These are phyloP conservation scores for Wickerhamomyces queroliae DNA, from an alignment of 805 yeast species.

Conservation along the genomic window DNA sequence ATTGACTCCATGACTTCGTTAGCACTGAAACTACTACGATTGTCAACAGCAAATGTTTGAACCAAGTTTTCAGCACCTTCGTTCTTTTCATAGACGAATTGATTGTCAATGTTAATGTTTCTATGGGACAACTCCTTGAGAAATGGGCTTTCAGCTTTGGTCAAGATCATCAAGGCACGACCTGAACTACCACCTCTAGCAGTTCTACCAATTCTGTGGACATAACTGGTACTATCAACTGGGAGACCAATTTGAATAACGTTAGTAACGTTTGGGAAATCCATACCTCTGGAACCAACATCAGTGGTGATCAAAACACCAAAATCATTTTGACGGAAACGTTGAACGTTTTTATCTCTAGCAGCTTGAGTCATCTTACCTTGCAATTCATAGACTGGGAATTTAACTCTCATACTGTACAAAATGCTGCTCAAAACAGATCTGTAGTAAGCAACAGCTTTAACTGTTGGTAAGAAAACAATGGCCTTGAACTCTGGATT, in stretches of 20 bases:
- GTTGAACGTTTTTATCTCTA: slow-evolving; percentile 55
- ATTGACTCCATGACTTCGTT: slow-evolving; percentile 28
- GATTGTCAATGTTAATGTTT: slow-evolving; percentile 48
- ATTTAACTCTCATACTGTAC: slow-evolving; percentile 17
- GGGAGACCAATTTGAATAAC: slow-evolving; percentile 85
- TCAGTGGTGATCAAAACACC: slow-evolving; percentile 80
- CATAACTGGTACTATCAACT: slow-evolving; percentile 66
- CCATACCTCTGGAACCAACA: slow-evolving; percentile 96
- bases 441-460: slow-evolving; percentile 47
- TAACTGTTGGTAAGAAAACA: slow-evolving; percentile 76
- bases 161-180: slow-evolving; percentile 53
- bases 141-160: slow-evolving; percentile 53
- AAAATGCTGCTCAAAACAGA: slow-evolving; percentile 17
- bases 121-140: slow-evolving; percentile 42
- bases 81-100: slow-evolving; percentile 31
- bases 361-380: slow-evolving; percentile 68
- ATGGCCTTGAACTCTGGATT: slow-evolving; percentile 62
- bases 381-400: slow-evolving; percentile 44
- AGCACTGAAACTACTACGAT: slow-evolving; percentile 21
- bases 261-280: slow-evolving; percentile 81
- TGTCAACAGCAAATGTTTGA: slow-evolving; percentile 20
- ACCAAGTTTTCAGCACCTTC: slow-evolving; percentile 28
- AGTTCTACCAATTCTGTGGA: slow-evolving; percentile 94
- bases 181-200: slow-evolving; percentile 89
- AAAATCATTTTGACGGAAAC: slow-evolving; percentile 39